Percentiles rank a stretch among this genome's conserved stretches.
These are phyloP conservation scores for Sporothrix inflata DNA, from an alignment of 2,329 filamentous ascomycete species.

Conservation along the genomic window DNA sequence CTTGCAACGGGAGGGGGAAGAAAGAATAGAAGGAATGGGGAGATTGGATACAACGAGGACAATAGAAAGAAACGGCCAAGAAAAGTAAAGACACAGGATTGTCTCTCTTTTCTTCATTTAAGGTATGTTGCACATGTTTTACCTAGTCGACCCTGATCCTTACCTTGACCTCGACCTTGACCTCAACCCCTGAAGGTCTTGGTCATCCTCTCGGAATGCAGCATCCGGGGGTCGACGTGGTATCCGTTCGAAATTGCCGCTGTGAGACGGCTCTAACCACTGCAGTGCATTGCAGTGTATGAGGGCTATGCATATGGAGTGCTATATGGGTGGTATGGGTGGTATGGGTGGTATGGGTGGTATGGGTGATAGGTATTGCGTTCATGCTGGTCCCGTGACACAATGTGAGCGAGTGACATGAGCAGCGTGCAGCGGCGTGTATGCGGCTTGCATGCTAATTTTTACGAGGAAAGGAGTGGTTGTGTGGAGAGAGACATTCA, in stretches of 20 bases:
- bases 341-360: no score
- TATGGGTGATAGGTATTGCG: not conserved
- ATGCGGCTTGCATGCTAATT: not conserved
- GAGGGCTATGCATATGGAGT: not conserved
- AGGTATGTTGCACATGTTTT: slow-evolving; percentile 9
- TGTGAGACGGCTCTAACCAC: not conserved
- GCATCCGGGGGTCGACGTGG: not conserved
- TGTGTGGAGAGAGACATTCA: not conserved
- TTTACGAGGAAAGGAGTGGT: not conserved
- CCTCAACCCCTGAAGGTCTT: not conserved
- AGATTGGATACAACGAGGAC: not conserved
- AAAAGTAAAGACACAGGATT: not conserved
- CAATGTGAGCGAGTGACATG: not conserved
- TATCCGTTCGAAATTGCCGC: slow-evolving; percentile 4
- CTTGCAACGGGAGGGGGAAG: not conserved
- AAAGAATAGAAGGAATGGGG: not conserved
- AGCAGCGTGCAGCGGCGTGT: not conserved
- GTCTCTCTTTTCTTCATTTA: not conserved
- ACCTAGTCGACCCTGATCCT: not conserved
- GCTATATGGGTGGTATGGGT: no score
- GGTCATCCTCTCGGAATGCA: not conserved
- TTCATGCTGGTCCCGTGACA: not conserved
- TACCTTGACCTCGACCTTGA: not conserved
- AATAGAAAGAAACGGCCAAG: not conserved
- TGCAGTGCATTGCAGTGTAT: not conserved